A percentile compares a stretch with the other conserved stretches of the same genome.
Conservation (phyloP, 1,284 basidiomycete genomes). For the Veloporphyrellus conicus region DNA sequence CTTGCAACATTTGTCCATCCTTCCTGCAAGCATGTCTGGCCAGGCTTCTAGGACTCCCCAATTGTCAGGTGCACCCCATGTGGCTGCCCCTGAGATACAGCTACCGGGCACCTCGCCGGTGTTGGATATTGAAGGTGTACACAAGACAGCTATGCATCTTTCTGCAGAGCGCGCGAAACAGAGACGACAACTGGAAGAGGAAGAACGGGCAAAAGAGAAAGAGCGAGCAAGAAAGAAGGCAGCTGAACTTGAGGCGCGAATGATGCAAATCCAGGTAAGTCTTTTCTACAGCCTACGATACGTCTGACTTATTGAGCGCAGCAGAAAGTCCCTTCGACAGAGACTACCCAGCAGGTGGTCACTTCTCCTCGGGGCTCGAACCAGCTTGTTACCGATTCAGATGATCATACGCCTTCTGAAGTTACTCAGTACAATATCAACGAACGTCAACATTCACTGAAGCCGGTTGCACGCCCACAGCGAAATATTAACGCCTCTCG, state of each 20-base stretch:
- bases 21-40: conserved; percentile 12
- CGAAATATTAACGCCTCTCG: conserved; percentile 26
- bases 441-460: conserved; percentile 35
- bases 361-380: conserved; percentile 4
- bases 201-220: conserved; percentile 75
- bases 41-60: conserved; percentile 8
- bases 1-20: conserved; percentile 36
- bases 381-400: conserved; percentile 5
- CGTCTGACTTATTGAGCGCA: conserved; percentile 8
- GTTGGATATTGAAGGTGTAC: conserved; percentile 66
- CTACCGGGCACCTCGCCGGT: conserved; percentile 34
- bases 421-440: conserved; percentile 1
- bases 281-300: background rate
- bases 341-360: conserved; percentile 11
- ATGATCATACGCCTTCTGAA: conserved; percentile 5
- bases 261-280: conserved; percentile 40
- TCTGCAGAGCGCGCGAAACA: conserved; percentile 84
- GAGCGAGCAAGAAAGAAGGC: conserved; percentile 86
- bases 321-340: conserved; percentile 17
- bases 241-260: conserved; percentile 74
- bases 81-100: conserved; percentile 35
- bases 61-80: conserved; percentile 43
- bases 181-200: conserved; percentile 80
- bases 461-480: conserved; percentile 25
- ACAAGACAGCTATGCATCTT: conserved; percentile 83